Conservation (phyloP, 1,139 yeast species). For the Geotrichum carabidarum region DNA sequence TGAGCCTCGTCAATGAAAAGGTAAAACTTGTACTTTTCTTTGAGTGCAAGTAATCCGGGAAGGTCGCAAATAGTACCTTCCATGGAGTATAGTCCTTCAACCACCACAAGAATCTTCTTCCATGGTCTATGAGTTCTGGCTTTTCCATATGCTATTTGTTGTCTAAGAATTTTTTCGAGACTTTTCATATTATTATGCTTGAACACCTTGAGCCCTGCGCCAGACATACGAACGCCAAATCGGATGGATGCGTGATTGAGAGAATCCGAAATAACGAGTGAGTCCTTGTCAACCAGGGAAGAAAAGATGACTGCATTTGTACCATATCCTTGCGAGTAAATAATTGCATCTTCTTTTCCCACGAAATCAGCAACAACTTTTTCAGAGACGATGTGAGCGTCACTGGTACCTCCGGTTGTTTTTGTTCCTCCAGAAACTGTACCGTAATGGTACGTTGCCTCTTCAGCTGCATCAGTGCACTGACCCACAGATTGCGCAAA, state of each 20-base stretch:
- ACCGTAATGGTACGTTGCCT: slow-evolving; percentile 62
- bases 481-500: slow-evolving; percentile 93
- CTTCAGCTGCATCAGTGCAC: slow-evolving; percentile 77
- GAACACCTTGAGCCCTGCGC: slow-evolving; percentile 88
- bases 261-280: slow-evolving; percentile 88
- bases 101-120: slow-evolving; percentile 88
- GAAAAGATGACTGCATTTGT: slow-evolving; percentile 90
- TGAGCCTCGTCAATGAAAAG: slow-evolving; percentile 96
- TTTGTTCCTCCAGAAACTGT: slow-evolving; percentile 77
- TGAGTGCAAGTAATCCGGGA: slow-evolving; percentile 68
- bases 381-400: slow-evolving; percentile 72
- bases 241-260: slow-evolving; percentile 93
- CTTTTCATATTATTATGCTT: slow-evolving; percentile 85
- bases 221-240: slow-evolving; percentile 88
- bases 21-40: slow-evolving; percentile 82
- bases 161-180: slow-evolving; percentile 74
- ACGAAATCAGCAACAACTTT: slow-evolving; percentile 73
- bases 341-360: slow-evolving; percentile 82
- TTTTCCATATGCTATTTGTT: slow-evolving; percentile 92
- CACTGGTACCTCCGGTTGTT: slow-evolving; percentile 67
- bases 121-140: slow-evolving; percentile 96
- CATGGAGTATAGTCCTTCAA: slow-evolving; percentile 96
- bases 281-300: slow-evolving; percentile 76
- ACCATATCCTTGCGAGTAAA: slow-evolving; percentile 92
- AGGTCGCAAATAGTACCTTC: slow-evolving; percentile 92